Percentiles rank a stretch among this genome's conserved stretches.
These are phyloP conservation scores for Boletus eberwhitei DNA, from an alignment of 768 basidiomycete genomes.

Conservation along the genomic window DNA sequence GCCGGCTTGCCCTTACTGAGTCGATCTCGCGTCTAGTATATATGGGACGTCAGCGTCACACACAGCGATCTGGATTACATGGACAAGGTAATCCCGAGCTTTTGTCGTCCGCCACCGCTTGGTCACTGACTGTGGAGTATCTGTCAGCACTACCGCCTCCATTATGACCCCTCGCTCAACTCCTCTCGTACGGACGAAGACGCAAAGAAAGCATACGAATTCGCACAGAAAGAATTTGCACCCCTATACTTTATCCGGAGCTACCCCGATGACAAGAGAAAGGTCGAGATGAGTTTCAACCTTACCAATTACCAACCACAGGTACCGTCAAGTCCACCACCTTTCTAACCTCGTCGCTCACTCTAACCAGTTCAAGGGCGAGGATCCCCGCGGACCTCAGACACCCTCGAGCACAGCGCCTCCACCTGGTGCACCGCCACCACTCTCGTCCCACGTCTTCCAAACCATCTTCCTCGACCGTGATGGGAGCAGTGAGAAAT, in stretches of 20 bases:
- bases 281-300: background rate
- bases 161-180: background rate
- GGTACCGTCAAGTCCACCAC: background rate
- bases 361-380: slow-evolving; percentile 1
- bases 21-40: background rate
- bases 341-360: background rate
- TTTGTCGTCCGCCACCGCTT: background rate
- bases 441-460: background rate
- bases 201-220: background rate
- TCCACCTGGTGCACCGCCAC: background rate
- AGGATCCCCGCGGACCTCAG: background rate
- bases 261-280: background rate
- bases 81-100: background rate
- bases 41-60: background rate
- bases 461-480: background rate
- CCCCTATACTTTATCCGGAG: background rate
- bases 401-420: background rate
- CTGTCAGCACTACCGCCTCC: background rate
- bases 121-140: background rate
- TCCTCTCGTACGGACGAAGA: background rate
- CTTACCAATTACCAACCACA: slow-evolving; percentile 1
- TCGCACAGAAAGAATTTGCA: background rate
- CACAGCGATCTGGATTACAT: background rate
- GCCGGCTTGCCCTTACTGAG: background rate
- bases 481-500: background rate